phyloP scores from a whole-genome alignment of 2,329 filamentous ascomycete genomes.

The Cladosporium sp. region DNA sequence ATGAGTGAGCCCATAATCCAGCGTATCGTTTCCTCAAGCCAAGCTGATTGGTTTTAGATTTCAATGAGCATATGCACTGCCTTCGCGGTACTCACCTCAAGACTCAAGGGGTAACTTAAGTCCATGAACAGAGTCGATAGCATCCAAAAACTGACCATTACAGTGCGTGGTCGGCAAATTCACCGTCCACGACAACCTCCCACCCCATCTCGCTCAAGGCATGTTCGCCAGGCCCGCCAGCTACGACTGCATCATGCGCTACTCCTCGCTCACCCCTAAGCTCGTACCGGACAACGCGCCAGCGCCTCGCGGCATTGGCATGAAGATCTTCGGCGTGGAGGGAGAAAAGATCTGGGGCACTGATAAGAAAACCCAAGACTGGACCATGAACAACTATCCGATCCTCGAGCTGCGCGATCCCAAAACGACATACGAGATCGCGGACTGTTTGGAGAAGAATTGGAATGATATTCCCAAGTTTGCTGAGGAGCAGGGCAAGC shows the following conservation, averaged over 20 bases:
- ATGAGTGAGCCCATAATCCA: constrained; percentile 27
- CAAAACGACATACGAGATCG: constrained; percentile 36
- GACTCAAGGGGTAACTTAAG: constrained; percentile 33
- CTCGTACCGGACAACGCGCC: constrained; percentile 39
- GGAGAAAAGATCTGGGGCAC: constrained; percentile 40
- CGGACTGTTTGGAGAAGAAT: constrained; percentile 37
- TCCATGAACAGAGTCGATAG: background rate
- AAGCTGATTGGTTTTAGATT: constrained; percentile 24
- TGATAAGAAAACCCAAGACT: constrained; percentile 38
- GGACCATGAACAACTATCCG: constrained; percentile 38
- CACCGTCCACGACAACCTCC: constrained; percentile 36
- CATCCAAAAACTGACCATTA: background rate
- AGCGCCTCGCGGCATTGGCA: constrained; percentile 38
- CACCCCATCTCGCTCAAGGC: constrained; percentile 39
- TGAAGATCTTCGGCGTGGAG: constrained; percentile 40
- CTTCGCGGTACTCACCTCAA: constrained; percentile 42
- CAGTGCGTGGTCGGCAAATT: constrained; percentile 37
- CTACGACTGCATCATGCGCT: constrained; percentile 41
- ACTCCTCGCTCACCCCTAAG: constrained; percentile 40
- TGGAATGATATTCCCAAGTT: constrained; percentile 37
- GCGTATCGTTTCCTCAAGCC: background rate
- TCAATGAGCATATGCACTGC: constrained; percentile 41
- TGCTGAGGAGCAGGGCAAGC: constrained; percentile 31
- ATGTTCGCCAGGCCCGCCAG: constrained; percentile 38
- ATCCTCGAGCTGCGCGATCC: constrained; percentile 35